phyloP scores from a whole-genome alignment of 768 basidiomycete genomes.

The Lactarius evosmus region DNA sequence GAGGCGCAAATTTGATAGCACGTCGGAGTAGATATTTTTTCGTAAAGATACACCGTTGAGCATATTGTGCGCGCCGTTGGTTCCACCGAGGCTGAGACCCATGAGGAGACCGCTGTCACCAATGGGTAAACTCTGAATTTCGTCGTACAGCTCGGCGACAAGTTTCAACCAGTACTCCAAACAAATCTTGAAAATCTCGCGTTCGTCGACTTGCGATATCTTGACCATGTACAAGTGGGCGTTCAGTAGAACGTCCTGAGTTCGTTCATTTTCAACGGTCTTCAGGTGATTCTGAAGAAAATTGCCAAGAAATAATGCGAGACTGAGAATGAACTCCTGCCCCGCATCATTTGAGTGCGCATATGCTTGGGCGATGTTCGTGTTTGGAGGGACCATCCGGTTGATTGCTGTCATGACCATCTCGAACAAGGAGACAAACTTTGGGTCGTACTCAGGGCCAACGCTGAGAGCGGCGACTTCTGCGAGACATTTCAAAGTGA shows the following conservation, averaged over 20 bases:
- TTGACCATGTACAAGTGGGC: slow-evolving; percentile 99
- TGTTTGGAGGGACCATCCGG: slow-evolving; percentile 93
- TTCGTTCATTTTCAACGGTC: slow-evolving; percentile 86
- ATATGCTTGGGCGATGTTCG: slow-evolving; percentile 93
- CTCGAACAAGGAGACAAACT: slow-evolving; percentile 96
- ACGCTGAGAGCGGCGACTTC: slow-evolving; percentile 95
- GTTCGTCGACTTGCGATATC: slow-evolving; percentile 95
- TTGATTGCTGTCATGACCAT: slow-evolving; percentile 98
- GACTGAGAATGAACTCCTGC: slow-evolving; percentile 95
- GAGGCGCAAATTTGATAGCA: slow-evolving; percentile 87
- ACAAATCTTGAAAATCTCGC: slow-evolving; percentile 99
- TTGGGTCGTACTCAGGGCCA: slow-evolving; percentile 94
- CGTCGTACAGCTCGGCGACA: slow-evolving; percentile 94
- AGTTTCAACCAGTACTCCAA: slow-evolving; percentile 97
- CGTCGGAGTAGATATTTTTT: slow-evolving; percentile 95
- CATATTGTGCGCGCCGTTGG: slow-evolving; percentile 59
- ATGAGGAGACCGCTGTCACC: slow-evolving; percentile 84
- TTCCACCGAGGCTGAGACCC: slow-evolving; percentile 79
- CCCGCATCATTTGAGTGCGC: slow-evolving; percentile 85
- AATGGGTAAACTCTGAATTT: slow-evolving; percentile 89
- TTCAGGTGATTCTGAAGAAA: slow-evolving; percentile 92
- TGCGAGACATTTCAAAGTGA: slow-evolving; percentile 93
- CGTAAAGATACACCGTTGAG: slow-evolving; percentile 75
- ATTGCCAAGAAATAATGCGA: slow-evolving; percentile 95
- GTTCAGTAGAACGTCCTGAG: slow-evolving; percentile 91